Evolutionary conservation across 1,284 basidiomycete genomes (phyloP).

Genomic region (Macrocystidia cucumis): DNA sequence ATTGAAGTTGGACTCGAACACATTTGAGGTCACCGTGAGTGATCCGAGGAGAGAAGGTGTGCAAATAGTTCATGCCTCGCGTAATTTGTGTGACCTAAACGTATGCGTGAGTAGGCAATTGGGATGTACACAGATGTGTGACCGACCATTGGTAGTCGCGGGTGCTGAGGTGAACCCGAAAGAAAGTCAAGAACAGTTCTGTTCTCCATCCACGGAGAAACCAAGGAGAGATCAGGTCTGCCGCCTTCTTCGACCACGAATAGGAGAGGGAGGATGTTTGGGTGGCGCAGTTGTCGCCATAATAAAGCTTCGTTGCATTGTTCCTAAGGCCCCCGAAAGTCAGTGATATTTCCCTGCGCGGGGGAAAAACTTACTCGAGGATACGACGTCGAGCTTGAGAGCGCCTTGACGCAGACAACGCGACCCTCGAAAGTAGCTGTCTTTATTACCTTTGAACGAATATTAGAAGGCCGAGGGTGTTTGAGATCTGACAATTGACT

Average conservation of each 20-base stretch:
- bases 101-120: background rate
- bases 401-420: conserved; percentile 9
- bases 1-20: conserved; percentile 7
- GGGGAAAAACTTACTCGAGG: background rate
- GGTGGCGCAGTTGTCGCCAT: conserved; percentile 16
- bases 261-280: conserved; percentile 18
- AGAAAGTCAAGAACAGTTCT: conserved; percentile 13
- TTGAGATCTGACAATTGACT: no score
- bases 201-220: conserved; percentile 18
- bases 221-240: conserved; percentile 12
- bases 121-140: conserved; percentile 7
- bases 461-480: no score
- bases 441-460: conserved; percentile 9
- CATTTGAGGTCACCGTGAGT: conserved; percentile 18
- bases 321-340: conserved; percentile 12
- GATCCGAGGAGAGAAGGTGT: conserved; percentile 13
- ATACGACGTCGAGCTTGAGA: conserved; percentile 3
- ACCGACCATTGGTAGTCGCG: no score
- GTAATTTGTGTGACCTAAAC: conserved; percentile 13
- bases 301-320: conserved; percentile 16
- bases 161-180: conserved; percentile 10
- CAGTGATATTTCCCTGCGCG: background rate
- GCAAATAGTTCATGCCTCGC: conserved; percentile 15
- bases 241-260: conserved; percentile 14
- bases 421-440: conserved; percentile 4